Evolutionary conservation across 2,329 filamentous ascomycete species (phyloP).

Genomic region (Fusarium miscanthi): DNA sequence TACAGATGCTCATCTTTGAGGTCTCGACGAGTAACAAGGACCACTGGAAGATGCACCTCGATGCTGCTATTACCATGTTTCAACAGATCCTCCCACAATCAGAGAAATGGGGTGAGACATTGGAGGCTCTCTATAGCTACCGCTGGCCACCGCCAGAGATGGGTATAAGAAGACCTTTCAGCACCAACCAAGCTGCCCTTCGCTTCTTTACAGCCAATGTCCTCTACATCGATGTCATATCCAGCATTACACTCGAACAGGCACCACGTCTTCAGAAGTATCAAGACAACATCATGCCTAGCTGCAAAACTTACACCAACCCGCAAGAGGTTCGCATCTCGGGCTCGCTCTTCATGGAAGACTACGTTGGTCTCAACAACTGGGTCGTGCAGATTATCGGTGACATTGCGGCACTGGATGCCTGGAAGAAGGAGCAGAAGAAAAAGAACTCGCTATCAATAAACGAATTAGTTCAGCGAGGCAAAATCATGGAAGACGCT

Average conservation of each 20-base stretch:
- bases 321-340: constrained; percentile 35
- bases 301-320: constrained; percentile 37
- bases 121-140: constrained; percentile 47
- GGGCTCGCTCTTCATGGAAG: constrained; percentile 57
- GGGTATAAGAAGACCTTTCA: constrained; percentile 52
- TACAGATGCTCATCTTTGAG: constrained; percentile 67
- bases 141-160: constrained; percentile 51
- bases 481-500: constrained; percentile 53
- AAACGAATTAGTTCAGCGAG: constrained; percentile 58
- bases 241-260: constrained; percentile 58
- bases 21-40: constrained; percentile 57
- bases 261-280: constrained; percentile 57
- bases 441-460: constrained; percentile 57
- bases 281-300: constrained; percentile 54
- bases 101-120: constrained; percentile 51
- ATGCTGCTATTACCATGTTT: constrained; percentile 62
- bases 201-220: constrained; percentile 61
- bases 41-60: constrained; percentile 63
- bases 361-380: constrained; percentile 67
- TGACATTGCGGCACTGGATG: constrained; percentile 63
- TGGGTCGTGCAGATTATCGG: constrained; percentile 67
- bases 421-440: constrained; percentile 64
- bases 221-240: constrained; percentile 62
- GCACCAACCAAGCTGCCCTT: constrained; percentile 59
- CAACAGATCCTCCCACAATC: constrained; percentile 56